Conservation (phyloP, 2,329 filamentous ascomycete genomes). For the Plenodomus biglobosus region DNA sequence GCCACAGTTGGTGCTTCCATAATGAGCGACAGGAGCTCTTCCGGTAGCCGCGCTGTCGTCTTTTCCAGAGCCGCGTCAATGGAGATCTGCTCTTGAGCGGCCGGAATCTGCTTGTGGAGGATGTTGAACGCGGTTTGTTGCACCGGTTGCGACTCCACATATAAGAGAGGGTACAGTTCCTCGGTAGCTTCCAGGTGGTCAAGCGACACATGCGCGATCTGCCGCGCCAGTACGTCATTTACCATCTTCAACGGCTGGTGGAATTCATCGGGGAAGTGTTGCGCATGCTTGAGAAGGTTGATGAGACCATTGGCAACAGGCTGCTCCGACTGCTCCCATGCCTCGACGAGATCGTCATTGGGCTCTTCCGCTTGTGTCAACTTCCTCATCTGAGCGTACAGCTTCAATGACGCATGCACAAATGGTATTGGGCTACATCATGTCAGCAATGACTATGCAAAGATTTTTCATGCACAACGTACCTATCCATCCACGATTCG, state of each 20-base stretch:
- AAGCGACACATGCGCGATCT: slow-evolving; percentile 65
- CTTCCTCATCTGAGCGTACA: slow-evolving; percentile 65
- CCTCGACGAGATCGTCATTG: slow-evolving; percentile 85
- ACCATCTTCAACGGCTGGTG: slow-evolving; percentile 73
- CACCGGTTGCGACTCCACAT: slow-evolving; percentile 71
- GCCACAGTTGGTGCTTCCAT: slow-evolving; percentile 74
- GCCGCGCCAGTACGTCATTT: slow-evolving; percentile 71
- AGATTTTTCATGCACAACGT: not conserved
- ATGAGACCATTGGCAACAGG: slow-evolving; percentile 62
- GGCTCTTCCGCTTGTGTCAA: slow-evolving; percentile 61
- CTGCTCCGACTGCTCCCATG: slow-evolving; percentile 63
- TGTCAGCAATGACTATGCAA: not conserved
- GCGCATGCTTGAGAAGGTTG: slow-evolving; percentile 60
- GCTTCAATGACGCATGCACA: slow-evolving; percentile 70
- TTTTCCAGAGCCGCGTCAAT: slow-evolving; percentile 75
- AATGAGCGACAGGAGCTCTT: slow-evolving; percentile 81
- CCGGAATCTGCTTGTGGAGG: slow-evolving; percentile 77
- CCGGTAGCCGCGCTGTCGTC: slow-evolving; percentile 71
- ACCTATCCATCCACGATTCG: slow-evolving; percentile 31
- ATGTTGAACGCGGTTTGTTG: slow-evolving; percentile 80
- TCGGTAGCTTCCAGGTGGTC: slow-evolving; percentile 64
- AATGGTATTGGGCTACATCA: slow-evolving; percentile 52
- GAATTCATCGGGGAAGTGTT: slow-evolving; percentile 53
- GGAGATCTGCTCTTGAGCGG: slow-evolving; percentile 76
- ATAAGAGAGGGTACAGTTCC: slow-evolving; percentile 74